Conservation (phyloP, 2,329 filamentous ascomycete species). For the Penicillium freii region DNA sequence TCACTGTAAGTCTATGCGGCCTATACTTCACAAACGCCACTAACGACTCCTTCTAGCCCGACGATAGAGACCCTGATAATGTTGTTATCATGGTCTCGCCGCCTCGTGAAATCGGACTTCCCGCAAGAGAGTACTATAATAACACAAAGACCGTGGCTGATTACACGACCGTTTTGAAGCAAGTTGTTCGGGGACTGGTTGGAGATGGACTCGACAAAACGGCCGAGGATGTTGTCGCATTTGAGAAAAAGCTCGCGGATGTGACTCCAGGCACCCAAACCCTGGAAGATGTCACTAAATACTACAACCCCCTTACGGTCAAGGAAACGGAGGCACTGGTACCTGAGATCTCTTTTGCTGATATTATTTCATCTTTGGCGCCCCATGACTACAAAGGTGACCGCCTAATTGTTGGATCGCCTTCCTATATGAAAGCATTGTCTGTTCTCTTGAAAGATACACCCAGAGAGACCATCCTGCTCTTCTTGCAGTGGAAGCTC, state of each 20-base stretch:
- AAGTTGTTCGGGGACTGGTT: conserved; percentile 44
- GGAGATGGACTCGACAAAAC: conserved; percentile 28
- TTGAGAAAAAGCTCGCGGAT: conserved; percentile 61
- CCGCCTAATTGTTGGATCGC: conserved; percentile 59
- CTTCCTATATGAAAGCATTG: conserved; percentile 59
- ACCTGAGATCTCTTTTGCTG: conserved; percentile 56
- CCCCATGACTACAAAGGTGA: conserved; percentile 52
- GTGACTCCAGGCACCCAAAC: conserved; percentile 59
- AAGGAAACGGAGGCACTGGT: conserved; percentile 55
- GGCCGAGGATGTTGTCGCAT: conserved; percentile 49
- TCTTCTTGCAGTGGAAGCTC: conserved; percentile 65
- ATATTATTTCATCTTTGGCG: conserved; percentile 53
- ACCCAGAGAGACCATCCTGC: conserved; percentile 55
- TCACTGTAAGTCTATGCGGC: conserved; percentile 31
- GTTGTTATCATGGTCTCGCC: conserved; percentile 50
- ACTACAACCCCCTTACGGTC: conserved; percentile 63
- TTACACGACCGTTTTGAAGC: conserved; percentile 50
- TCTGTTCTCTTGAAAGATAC: conserved; percentile 56
- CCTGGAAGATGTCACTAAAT: conserved; percentile 62
- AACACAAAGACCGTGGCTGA: conserved; percentile 53
- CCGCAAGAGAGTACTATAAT: conserved; percentile 61
- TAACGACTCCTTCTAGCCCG: conserved; percentile 34
- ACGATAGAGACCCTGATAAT: conserved; percentile 56
- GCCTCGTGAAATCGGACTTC: conserved; percentile 55
- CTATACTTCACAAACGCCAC: neutral